These are phyloP conservation scores for Tylopilus orsonianus DNA, from an alignment of 1,284 basidiomycete genomes.

Conservation along the genomic window DNA sequence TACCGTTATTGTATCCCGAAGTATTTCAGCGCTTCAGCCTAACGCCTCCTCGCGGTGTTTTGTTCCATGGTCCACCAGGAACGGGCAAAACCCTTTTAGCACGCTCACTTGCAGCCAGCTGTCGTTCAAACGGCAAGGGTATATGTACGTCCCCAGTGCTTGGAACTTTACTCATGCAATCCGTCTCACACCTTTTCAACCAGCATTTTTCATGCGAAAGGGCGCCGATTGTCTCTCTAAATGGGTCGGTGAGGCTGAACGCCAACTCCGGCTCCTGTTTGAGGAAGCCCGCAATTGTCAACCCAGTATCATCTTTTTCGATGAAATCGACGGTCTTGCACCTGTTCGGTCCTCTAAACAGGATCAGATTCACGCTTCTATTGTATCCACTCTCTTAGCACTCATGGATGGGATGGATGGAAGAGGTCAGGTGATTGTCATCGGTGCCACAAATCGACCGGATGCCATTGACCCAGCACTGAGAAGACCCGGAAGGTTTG, in stretches of 20 bases:
- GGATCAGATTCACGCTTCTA: conserved; percentile 98
- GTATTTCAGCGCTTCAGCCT: conserved; percentile 95
- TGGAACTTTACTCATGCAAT: not conserved
- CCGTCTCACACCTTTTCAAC: conserved; percentile 1
- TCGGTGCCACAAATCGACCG: conserved; percentile 96
- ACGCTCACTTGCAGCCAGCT: conserved; percentile 92
- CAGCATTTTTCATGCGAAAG: conserved; percentile 99
- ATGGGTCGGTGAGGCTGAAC: conserved; percentile 99
- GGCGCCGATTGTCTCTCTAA: conserved; percentile 98
- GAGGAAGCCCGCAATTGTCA: conserved; percentile 94
- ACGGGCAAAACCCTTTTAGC: conserved; percentile 94
- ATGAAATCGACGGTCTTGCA: conserved; percentile 98
- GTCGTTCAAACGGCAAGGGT: conserved; percentile 84
- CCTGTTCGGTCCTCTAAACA: conserved; percentile 98
- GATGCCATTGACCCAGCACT: conserved; percentile 97
- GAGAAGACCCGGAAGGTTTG: conserved; percentile 92
- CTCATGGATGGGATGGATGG: conserved; percentile 99
- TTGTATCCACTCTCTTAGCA: conserved; percentile 94
- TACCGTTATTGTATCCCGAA: conserved; percentile 96
- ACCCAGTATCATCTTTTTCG: conserved; percentile 96
- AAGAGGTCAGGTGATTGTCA: conserved; percentile 95
- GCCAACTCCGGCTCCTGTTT: conserved; percentile 93
- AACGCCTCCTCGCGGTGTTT: conserved; percentile 93
- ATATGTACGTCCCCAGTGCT: conserved; percentile 63
- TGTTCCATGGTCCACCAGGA: conserved; percentile 96